These are phyloP conservation scores for Xylaria sp. DNA, from an alignment of 2,329 filamentous ascomycete species.

Conservation along the genomic window DNA sequence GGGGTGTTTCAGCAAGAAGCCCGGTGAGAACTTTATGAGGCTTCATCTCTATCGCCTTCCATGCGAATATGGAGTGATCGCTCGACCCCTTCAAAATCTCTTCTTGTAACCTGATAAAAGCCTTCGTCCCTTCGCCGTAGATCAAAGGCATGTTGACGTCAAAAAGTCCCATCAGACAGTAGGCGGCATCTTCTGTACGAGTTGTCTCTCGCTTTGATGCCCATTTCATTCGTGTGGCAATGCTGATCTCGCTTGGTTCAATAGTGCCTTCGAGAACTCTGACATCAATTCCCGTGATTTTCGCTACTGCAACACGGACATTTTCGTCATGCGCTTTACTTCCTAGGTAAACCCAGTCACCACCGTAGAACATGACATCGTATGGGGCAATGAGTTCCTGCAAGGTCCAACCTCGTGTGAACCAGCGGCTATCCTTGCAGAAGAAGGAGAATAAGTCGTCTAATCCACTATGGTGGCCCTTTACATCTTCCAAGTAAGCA, in stretches of 20 bases:
- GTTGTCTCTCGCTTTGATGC: conserved; percentile 21
- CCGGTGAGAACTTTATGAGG: conserved; percentile 12
- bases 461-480: neutral
- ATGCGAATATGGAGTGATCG: conserved; percentile 26
- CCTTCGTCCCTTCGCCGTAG: conserved; percentile 23
- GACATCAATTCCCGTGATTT: conserved; percentile 22
- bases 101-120: conserved; percentile 27
- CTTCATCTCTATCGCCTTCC: neutral
- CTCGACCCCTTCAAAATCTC: conserved; percentile 22
- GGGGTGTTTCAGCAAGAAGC: conserved; percentile 24
- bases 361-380: conserved; percentile 23
- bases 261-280: conserved; percentile 17
- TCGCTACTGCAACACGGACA: conserved; percentile 16
- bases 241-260: conserved; percentile 15
- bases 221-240: conserved; percentile 27
- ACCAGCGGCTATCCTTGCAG: conserved; percentile 22
- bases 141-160: conserved; percentile 28
- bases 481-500: conserved; percentile 25
- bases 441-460: neutral
- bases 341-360: conserved; percentile 16
- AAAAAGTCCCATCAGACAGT: conserved; percentile 27
- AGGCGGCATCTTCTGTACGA: conserved; percentile 19
- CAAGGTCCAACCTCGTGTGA: conserved; percentile 20
- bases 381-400: conserved; percentile 25
- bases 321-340: conserved; percentile 19